Base-by-base conservation (phyloP, 192 early-diverging fungal genomes). In the Piromyces sp. region DNA sequence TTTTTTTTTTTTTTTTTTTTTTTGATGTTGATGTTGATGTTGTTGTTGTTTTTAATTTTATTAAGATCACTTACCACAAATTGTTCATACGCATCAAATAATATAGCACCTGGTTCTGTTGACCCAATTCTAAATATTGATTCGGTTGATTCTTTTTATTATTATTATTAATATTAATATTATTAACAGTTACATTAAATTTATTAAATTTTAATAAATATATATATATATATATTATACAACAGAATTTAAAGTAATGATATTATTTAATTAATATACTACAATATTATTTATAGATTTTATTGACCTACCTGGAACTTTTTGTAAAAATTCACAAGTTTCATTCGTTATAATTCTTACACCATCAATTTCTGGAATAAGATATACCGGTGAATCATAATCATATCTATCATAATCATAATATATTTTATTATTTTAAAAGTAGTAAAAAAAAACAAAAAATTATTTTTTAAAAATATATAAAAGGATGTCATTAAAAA, bases 91-190 rank as follows among this genome's bases (percentile, higher is more conserved):
- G 88, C 88, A 82, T 96, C 94, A 82, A 90, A 98, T 33, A 99
- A 87, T 85, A 98, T 94, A 11, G 98, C 97, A 2, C 94, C 93
- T 40, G 98, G 92, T 13, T 93, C 88, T 9, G 97, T 98, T 13
- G 96, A 97, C 14, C 98, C 98, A 82, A 98, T 95, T 84, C 94
- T 94, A 84, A 98, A 99, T 33, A 98, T 92, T 22, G 90, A 89
- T 80, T 95, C 95, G 0, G 90, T 93, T 0, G 89, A 87, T 83
- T 86, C 93, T 94, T 82, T 33, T 68, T n/a, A 29, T n/a, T 28
- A 79, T 79, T 29, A 7, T 82, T 81, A 16, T 81, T 82, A 40
- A 17, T 58, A 82, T 30, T 82, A 13, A 11, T 29, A 11, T 16
- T 85, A 9, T 58, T 30, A 85, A 78, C 5, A 85, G 22, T 82